Conservation (phyloP, 495 filamentous ascomycete species). For the Aspergillus cavernicola region DNA sequence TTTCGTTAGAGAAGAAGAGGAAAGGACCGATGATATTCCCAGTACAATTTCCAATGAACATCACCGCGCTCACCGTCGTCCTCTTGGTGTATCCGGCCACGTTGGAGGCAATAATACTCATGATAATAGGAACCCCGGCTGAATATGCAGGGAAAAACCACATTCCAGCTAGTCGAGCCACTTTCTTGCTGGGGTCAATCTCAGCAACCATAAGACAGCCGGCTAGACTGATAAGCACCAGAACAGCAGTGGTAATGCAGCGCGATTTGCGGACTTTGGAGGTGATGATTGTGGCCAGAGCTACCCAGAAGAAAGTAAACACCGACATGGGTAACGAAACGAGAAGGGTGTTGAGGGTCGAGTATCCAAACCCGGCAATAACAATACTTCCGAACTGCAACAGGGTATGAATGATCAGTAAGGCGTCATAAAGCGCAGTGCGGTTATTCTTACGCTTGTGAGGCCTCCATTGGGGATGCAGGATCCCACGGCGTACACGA, state of each 20-base stretch:
- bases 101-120: too few relatives aligned
- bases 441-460: slow-evolving; percentile 13
- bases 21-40: too few relatives aligned
- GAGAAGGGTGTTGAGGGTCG: not conserved
- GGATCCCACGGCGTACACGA: slow-evolving; percentile 17
- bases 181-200: too few relatives aligned
- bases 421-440: not conserved
- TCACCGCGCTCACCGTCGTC: too few relatives aligned
- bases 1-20: too few relatives aligned
- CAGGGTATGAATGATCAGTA: not conserved
- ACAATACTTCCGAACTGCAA: slow-evolving; percentile 32
- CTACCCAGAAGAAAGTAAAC: slow-evolving; percentile 14
- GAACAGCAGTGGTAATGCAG: slow-evolving; percentile 2
- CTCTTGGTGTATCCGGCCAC: too few relatives aligned
- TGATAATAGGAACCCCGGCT: too few relatives aligned
- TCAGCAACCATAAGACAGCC: slow-evolving; percentile 21
- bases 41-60: too few relatives aligned
- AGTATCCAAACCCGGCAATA: slow-evolving; percentile 29
- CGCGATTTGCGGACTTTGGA: slow-evolving; percentile 17
- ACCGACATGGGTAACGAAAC: slow-evolving; percentile 8
- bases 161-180: too few relatives aligned
- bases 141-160: too few relatives aligned
- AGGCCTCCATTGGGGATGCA: slow-evolving; percentile 25
- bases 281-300: slow-evolving; percentile 10
- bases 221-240: slow-evolving; percentile 13